Base-by-base conservation (phyloP, 2,329 filamentous ascomycete genomes). In the Teratosphaeria destructans region DNA sequence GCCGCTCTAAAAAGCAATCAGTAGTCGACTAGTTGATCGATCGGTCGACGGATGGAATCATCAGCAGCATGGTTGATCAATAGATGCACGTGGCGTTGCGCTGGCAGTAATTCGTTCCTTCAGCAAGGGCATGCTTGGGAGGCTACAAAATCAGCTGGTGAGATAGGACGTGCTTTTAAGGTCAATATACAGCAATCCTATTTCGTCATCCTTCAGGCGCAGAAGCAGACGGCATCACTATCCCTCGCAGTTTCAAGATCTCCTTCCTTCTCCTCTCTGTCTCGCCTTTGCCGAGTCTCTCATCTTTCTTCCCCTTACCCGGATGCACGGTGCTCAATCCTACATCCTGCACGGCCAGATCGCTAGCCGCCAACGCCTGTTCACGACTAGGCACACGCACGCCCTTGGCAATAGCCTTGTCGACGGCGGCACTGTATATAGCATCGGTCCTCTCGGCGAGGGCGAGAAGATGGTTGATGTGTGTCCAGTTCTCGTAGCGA, bases 401-500 rank as follows among this genome's bases (percentile, higher is more conserved):
- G 34, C 68, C 66, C 5, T 49, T 60, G 2, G 64, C 60, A 47
- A 71, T 68, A 19, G 68, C 66, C 29, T 64, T 39, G 37, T 72
- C 67, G 11, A 72, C 66, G n/a, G 64, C 60, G 3, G 58, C 12
- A 23, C 64, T 56, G 60, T 68, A 69, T 1, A 61, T 57, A 10
- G 54, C 32, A 55, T 74, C 71, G 57, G 68, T 64, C 52, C 62
- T 58, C 43, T 70, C 65, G 5, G 71, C 61, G 23, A 68, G 63
- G 16, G 63, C 65, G 11, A 81, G 72, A 57, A 81, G 68, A 56
- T 77, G 73, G 57, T 78, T 77, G 54, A 81, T 70, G 7, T 69
- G 69, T 55, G 74, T 70, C 80, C 80, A 82, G 60, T 80, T 80
- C 60, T 75, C 72, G 66, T 77, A 82, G 43, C 79, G 75, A 14